Evolutionary conservation across 148 eudicot genomes (phyloP).

Genomic region (Nepenthes gracilis): DNA sequence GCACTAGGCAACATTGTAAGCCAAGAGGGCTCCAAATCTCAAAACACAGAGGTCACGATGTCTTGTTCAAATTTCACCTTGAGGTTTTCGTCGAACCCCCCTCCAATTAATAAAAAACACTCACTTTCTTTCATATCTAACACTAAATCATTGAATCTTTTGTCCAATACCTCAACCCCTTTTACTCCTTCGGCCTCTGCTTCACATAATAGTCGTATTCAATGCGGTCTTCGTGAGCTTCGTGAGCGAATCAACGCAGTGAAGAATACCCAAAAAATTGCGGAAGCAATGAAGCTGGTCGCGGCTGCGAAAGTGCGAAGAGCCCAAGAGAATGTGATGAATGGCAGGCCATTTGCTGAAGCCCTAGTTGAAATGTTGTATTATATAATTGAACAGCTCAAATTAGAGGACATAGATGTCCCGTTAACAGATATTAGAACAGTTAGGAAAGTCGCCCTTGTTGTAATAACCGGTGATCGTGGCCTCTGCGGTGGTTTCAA

Average conservation of each 20-base stretch:
- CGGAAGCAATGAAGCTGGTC: constrained; percentile 77
- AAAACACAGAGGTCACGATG: constrained; percentile 7
- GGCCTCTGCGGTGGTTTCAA: constrained; percentile 84
- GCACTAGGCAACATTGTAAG: too few relatives aligned
- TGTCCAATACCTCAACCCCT: constrained; percentile 8
- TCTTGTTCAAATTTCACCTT: constrained; percentile 7
- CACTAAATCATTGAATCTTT: constrained; percentile 13
- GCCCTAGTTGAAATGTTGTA: constrained; percentile 38
- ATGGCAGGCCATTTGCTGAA: constrained; percentile 55
- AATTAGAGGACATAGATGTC: constrained; percentile 47
- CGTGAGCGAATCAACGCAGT: constrained; percentile 44
- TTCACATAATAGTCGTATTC: constrained; percentile 4
- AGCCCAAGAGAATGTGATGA: constrained; percentile 70
- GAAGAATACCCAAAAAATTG: constrained; percentile 58
- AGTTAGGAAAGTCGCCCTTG: constrained; percentile 55
- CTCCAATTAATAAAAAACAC: constrained; percentile 6
- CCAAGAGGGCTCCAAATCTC: background rate
- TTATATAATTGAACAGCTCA: constrained; percentile 36
- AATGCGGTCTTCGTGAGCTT: constrained; percentile 27
- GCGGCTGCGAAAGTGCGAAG: constrained; percentile 65
- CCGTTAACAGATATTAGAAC: constrained; percentile 52
- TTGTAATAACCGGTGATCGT: constrained; percentile 54
- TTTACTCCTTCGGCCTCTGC: background rate
- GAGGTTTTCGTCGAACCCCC: constrained; percentile 6
- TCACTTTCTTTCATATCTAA: constrained; percentile 6